Base-by-base conservation (phyloP, 148 eudicot genomes). In the Selenicereus undatus region DNA sequence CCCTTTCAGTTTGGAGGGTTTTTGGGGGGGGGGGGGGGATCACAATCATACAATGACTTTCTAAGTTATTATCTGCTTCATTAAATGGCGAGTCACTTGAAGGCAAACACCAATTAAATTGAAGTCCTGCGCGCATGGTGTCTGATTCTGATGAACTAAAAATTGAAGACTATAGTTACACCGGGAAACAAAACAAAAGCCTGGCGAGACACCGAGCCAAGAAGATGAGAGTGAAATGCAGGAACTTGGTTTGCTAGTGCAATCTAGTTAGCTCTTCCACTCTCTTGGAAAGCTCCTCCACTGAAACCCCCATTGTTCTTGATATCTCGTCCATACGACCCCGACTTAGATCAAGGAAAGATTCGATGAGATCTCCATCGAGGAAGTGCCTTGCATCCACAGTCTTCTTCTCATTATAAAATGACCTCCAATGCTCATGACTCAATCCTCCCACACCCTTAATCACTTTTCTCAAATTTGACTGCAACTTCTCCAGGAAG, bases 391-490 rank as follows among this genome's bases (percentile, higher is more conserved):
- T 92, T 5, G 98, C 92, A 76, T 96, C 99, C 1, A 84, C 91
- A 0, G 97, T 96, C 83, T 96, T 96, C 91, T 96, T 96, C 85
- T 96, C 98, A 56, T 87, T 93, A 85, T 92, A 90, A 80, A 90
- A 92, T 0, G 98, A 96, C 80, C 99, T 83, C 98, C 99, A 96
- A 39, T 96, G 97, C 82, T 96, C 98, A 32, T 96, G 99, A 74
- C 92, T 93, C 84, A 96, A 85, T 43, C 99, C 99, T 36, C 99
- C 99, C 0, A 96, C 98, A 22, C 99, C 97, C 85, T 96, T 96
- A 43, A 96, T 92, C 82, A 96, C 93, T 85, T 87, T 93, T 87
- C 99, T 92, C 86, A 96, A 77, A 75, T 84, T 90, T 26, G 91
- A 72, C 79, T 96, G 99, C 54, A 96, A 91, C 87, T 92, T 92